phyloP scores from a whole-genome alignment of 2,329 filamentous ascomycete genomes.

The Epichloe elymi region DNA sequence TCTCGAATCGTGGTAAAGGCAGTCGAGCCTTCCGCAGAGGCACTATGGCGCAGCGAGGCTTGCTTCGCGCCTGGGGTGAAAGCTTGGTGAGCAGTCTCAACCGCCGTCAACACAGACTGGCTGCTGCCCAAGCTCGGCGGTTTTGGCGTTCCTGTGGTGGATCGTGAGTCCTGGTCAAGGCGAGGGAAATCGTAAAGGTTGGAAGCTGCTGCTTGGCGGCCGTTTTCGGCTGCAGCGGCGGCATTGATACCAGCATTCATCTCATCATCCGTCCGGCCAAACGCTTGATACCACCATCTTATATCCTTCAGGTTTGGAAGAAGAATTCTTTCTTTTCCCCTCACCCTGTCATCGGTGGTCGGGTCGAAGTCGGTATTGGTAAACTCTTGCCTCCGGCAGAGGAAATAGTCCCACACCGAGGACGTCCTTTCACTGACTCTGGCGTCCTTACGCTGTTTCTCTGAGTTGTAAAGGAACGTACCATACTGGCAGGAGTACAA shows the following conservation, averaged over 20 bases:
- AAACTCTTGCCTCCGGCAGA: slow-evolving; percentile 69
- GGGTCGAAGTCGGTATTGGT: slow-evolving; percentile 66
- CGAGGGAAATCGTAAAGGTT: slow-evolving; percentile 17
- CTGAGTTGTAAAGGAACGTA: slow-evolving; percentile 90
- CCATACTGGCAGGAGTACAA: slow-evolving; percentile 94
- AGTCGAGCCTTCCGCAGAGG: slow-evolving; percentile 30
- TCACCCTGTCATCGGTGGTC: slow-evolving; percentile 62
- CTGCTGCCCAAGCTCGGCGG: slow-evolving; percentile 25
- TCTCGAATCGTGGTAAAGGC: slow-evolving; percentile 34
- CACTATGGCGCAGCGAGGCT: slow-evolving; percentile 28
- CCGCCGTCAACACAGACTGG: slow-evolving; percentile 42
- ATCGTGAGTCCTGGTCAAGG: slow-evolving; percentile 11
- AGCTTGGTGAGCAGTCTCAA: slow-evolving; percentile 44
- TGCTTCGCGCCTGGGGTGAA: slow-evolving; percentile 28
- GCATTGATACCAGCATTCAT: slow-evolving; percentile 66
- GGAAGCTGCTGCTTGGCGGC: slow-evolving; percentile 23
- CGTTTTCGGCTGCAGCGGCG: slow-evolving; percentile 36
- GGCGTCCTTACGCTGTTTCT: slow-evolving; percentile 69
- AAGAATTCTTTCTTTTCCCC: slow-evolving; percentile 70
- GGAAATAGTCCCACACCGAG: slow-evolving; percentile 93
- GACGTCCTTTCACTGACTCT: slow-evolving; percentile 57
- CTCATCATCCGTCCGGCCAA: slow-evolving; percentile 75
- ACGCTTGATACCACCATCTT: slow-evolving; percentile 89
- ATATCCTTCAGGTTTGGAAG: slow-evolving; percentile 66
- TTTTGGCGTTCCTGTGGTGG: slow-evolving; percentile 20